Base-by-base conservation (phyloP, 2,329 filamentous ascomycete genomes). In the Cytospora mali region DNA sequence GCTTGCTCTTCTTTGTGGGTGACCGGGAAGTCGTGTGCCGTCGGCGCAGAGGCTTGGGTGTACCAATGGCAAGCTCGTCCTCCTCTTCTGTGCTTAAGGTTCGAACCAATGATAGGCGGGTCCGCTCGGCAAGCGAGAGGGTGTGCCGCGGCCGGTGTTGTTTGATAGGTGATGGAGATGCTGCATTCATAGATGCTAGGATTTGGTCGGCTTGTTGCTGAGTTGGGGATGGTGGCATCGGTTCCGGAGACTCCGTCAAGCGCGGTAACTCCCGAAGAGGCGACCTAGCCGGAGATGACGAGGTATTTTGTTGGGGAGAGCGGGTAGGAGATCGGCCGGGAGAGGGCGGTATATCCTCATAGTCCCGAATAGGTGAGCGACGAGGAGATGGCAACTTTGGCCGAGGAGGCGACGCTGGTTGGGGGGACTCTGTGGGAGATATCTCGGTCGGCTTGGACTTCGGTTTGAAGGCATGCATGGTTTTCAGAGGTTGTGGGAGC, bases 91-190 rank as follows among this genome's bases (percentile, higher is more conserved):
- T 70, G 18, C 73, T 75, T 1, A 85, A 82, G 53, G 84, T 79
- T 3, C 87, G 81, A 0, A 88, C 86, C 87, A 97, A 94, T 21
- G 91, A 93, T 59, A 92, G 81, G 21, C 90, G 86, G 0, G 93
- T 96, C 54, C 93, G 88, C 71, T 96, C 92, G 4, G 89, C 84
- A 0, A 95, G 81, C 0, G 88, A 88, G 10, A 89, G 75, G 0
- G 81, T 82, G 56, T 85, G 84, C 0, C 84, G 79, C 0, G 78
- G 75, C 62, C 78, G 82, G 2, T 67, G 42, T 16, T 71, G 72
- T 68, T 86, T 88, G 50, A 76, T 71, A 0, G 86, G 86, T 0
- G 86, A 88, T 0, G 85, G 84, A 1, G 85, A 86, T 0, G 79
- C 77, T 52, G 79, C 79, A 27, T 80, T 75, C 71, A 87, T 82